Evolutionary conservation across 2,329 filamentous ascomycete species (phyloP).

Genomic region (Trichoderma hamatum): DNA sequence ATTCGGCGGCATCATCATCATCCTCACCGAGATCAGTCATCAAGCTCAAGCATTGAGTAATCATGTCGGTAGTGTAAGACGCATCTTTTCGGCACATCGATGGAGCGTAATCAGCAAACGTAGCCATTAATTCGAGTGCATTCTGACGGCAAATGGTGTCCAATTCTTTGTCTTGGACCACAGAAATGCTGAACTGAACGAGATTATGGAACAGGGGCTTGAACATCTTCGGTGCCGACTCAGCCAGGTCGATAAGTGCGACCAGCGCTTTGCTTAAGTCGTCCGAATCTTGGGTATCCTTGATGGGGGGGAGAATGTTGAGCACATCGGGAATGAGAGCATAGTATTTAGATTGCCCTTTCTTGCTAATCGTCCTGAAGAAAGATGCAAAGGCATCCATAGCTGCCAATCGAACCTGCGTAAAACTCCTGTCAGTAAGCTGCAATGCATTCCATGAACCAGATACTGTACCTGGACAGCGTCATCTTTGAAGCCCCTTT

Average conservation of each 20-base stretch:
- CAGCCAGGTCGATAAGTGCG: conserved; percentile 90
- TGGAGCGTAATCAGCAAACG: conserved; percentile 92
- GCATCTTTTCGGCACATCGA: conserved; percentile 93
- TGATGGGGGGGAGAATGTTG: conserved; percentile 91
- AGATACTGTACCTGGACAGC: conserved; percentile 68
- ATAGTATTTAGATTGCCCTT: conserved; percentile 86
- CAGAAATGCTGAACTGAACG: conserved; percentile 88
- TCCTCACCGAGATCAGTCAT: conserved; percentile 97
- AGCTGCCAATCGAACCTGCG: conserved; percentile 82
- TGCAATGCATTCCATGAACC: background rate
- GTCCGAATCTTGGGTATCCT: conserved; percentile 87
- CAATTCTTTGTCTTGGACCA: conserved; percentile 95
- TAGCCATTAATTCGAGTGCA: conserved; percentile 94
- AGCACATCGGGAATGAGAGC: conserved; percentile 85
- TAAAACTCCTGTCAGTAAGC: background rate
- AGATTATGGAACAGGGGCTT: conserved; percentile 90
- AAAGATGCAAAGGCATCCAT: conserved; percentile 98
- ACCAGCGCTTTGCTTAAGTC: conserved; percentile 88
- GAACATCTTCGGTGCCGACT: conserved; percentile 97
- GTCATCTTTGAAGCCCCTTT: conserved; percentile 88
- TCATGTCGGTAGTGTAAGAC: conserved; percentile 94
- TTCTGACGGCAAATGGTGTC: conserved; percentile 90
- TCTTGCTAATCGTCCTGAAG: conserved; percentile 88
- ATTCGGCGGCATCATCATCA: conserved; percentile 92
- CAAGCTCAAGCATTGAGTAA: conserved; percentile 93